A percentile compares a stretch with the other conserved stretches of the same genome.
Evolutionary conservation across 2,329 filamentous ascomycete species (phyloP).

Genomic region (Penicillium brasilianum): DNA sequence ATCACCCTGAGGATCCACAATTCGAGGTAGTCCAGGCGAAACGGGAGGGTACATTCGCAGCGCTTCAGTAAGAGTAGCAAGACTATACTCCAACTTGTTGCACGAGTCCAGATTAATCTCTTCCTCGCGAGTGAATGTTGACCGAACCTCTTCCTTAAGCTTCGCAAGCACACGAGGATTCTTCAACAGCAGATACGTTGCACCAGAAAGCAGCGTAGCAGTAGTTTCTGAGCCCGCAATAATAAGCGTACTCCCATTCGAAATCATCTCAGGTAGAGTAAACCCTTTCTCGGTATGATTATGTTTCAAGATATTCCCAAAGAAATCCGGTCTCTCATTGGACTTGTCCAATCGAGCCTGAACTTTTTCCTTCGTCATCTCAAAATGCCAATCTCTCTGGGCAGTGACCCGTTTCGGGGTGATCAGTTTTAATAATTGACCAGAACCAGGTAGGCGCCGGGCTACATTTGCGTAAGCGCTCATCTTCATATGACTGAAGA

Average conservation of each 20-base stretch:
- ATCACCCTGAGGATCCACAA: slow-evolving; percentile 25
- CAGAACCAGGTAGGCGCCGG: slow-evolving; percentile 12
- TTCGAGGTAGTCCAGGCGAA: slow-evolving; percentile 29
- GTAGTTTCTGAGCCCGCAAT: slow-evolving; percentile 53
- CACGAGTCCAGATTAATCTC: slow-evolving; percentile 46
- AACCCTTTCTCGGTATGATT: slow-evolving; percentile 23
- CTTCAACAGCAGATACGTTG: slow-evolving; percentile 48
- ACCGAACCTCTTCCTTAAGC: slow-evolving; percentile 48
- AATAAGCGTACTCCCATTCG: slow-evolving; percentile 27
- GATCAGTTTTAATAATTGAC: slow-evolving; percentile 5
- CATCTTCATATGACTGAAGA: slow-evolving; percentile 12
- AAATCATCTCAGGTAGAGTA: slow-evolving; percentile 35
- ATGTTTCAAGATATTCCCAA: slow-evolving; percentile 23
- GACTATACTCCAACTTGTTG: slow-evolving; percentile 44
- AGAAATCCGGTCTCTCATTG: slow-evolving; percentile 26
- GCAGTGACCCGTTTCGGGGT: slow-evolving; percentile 6
- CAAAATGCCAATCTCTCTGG: slow-evolving; percentile 5
- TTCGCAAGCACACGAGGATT: slow-evolving; percentile 41
- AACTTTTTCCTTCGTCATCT: slow-evolving; percentile 18
- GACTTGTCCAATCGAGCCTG: slow-evolving; percentile 12
- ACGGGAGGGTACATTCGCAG: slow-evolving; percentile 49
- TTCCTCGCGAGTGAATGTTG: slow-evolving; percentile 38
- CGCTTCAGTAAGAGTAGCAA: slow-evolving; percentile 48
- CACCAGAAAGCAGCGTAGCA: slow-evolving; percentile 50
- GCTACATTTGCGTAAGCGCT: slow-evolving; percentile 16